Evolutionary conservation across 2,329 filamentous ascomycete genomes (phyloP), one percentile per base, ranked within the genome.

Genomic region (Aspergillus novoparasiticus): DNA sequence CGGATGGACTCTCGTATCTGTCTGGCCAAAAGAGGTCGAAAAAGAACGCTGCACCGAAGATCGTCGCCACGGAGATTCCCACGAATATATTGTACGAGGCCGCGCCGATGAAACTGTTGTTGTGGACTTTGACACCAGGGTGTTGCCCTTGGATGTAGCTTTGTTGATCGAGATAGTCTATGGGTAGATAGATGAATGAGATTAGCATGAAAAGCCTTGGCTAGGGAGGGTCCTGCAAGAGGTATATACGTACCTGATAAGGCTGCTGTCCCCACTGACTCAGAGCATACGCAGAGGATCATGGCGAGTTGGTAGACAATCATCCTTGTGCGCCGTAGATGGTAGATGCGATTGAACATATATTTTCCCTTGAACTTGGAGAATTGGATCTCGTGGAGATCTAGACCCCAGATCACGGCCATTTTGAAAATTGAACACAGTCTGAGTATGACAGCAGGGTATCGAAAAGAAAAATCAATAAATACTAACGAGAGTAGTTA

Each of bases 11-110:
- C 64, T 88, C 85, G 11, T 78, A 72, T 55, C 85, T 79, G 58
- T 85, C 84, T 0, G 85, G 85, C 84, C 84, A 87, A 75, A 87
- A 86, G 4, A 88, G 80, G 69, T 87, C 86, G 73, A 87, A 87
- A 78, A 87, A 87, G 78, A 87, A 87, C 0, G 82, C 85, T 0
- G 82, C 81, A 26, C 85, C 85, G 68, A 88, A 87, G 68, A 87
- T 83, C 53, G 82, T 84, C 16, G 85, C 85, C 10, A 87, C 82
- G 21, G 82, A 84, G 36, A 87, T 78, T 23, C 86, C 85, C 9
- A 84, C 81, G 65, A 86, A 87, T 69, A 87, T 86, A 70, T 87
- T 87, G 76, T 83, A 87, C 1, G 82, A 82, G 1, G 81, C 83
- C 10, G 84, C 82, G 30, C 84, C 85, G 64, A 87, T 75, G 64